These are phyloP conservation scores for Ophiostoma angusticollis DNA, from an alignment of 2,329 filamentous ascomycete genomes.

Conservation along the genomic window DNA sequence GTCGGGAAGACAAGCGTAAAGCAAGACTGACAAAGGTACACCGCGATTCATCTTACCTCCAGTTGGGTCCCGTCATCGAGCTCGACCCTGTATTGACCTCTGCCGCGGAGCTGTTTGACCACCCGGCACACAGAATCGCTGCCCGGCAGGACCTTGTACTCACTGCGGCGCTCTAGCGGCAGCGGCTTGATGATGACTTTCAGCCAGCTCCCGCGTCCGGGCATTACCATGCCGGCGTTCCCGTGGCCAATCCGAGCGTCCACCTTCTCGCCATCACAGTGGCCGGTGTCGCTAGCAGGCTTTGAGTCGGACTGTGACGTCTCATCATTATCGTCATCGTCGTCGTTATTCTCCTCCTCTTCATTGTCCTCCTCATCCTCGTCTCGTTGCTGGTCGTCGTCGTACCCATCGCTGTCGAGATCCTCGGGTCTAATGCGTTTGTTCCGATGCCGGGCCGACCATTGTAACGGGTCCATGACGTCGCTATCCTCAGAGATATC, in stretches of 20 bases:
- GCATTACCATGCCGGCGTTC: neutral
- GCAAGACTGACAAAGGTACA: neutral
- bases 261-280: neutral
- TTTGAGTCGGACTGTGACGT: too few relatives aligned
- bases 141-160: constrained; percentile 7
- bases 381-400: neutral
- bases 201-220: constrained; percentile 1
- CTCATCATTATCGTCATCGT: neutral
- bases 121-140: constrained; percentile 13
- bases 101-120: constrained; percentile 1
- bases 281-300: neutral
- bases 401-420: neutral
- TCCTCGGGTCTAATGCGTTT: too few relatives aligned
- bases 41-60: constrained; percentile 10
- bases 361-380: neutral
- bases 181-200: constrained; percentile 11
- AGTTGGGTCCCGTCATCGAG: constrained; percentile 12
- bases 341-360: neutral
- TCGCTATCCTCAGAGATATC: too few relatives aligned
- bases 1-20: neutral
- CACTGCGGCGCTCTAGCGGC: constrained; percentile 2
- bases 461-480: too few relatives aligned
- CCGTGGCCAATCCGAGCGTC: neutral
- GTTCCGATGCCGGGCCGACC: too few relatives aligned
- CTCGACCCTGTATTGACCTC: constrained; percentile 12